Base-by-base conservation (phyloP, 768 basidiomycete species). In the Phylloporus rhodoxanthus region DNA sequence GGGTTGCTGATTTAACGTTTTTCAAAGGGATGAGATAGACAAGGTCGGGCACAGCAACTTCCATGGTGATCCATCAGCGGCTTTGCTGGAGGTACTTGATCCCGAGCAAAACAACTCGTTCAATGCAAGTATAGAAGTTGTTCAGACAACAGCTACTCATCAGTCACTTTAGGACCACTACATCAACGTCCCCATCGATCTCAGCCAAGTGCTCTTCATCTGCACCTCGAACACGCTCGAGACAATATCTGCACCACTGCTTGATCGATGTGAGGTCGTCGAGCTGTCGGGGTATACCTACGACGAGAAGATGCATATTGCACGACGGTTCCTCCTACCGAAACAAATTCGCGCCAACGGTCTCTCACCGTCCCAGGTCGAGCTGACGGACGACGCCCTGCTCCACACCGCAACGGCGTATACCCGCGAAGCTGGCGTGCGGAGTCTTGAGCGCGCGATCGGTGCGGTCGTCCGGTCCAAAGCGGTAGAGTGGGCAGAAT, bases 401-500 rank as follows among this genome's bases (percentile, higher is more conserved):
- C 68, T 84, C 47, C 77, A 80, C 44, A 77, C 95, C 43, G 82
- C 85, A 17, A 87, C 84, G 1, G 75, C 82, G 19, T 94, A 91
- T 59, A 94, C 93, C 2, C 75, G 89, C 6, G 93, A 97, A 67
- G 91, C 92, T 0, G 94, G 94, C 29, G 93, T 97, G n/a, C 81
- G 94, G 30, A 83, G 81, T 39, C 77, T 95, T 14, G 93, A 96
- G 60, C 80, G 93, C 11, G 81, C 88, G 2, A 82, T 97, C 36
- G 91, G 90, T 3, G 77, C 84, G 20, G 84, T 97, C n/a, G 87
- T 87, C n/a, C 72, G 93, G 28, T 85, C 77, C 56, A 96, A 96
- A 61, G 93, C 91, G 1, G 94, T 97, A 5, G 86, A 96, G 58
- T 94, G 86, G 83, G 81, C 89, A 0, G 85, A 88, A 56, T 72